A percentile compares a stretch with the other conserved stretches of the same genome.
These are phyloP conservation scores for Monilinia aucupariae DNA, from an alignment of 2,329 filamentous ascomycete genomes.

Conservation along the genomic window DNA sequence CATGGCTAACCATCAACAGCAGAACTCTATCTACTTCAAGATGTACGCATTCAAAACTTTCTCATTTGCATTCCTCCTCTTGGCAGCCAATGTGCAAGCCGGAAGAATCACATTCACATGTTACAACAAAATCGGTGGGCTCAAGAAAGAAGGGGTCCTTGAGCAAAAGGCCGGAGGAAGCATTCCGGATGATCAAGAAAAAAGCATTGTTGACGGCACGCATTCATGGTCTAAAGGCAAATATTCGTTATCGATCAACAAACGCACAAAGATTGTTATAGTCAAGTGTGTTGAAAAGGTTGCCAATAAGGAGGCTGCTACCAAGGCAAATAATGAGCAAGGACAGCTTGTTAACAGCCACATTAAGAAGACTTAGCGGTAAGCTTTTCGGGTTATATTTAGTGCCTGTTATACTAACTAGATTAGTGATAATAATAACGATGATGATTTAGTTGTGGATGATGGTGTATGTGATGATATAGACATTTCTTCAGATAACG, in stretches of 20 bases:
- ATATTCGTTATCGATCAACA: neutral
- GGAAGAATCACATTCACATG: neutral
- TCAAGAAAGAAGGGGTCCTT: neutral
- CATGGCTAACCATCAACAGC: neutral
- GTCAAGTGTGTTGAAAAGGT: neutral
- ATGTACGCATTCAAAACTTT: constrained; percentile 1
- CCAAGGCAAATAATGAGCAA: neutral
- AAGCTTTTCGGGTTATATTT: neutral
- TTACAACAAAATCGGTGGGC: neutral
- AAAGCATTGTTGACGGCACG: neutral
- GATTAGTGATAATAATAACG: neutral
- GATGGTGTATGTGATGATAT: neutral
- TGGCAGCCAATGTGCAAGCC: neutral
- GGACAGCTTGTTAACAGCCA: neutral
- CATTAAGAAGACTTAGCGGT: neutral
- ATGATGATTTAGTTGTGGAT: neutral
- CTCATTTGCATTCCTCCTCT: neutral
- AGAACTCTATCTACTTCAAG: neutral
- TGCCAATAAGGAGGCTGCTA: neutral
- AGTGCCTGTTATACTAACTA: neutral
- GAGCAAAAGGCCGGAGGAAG: neutral
- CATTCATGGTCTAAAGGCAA: neutral
- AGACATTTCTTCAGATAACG: neutral
- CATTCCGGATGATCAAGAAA: neutral
- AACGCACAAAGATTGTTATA: neutral